A percentile compares a stretch with the other conserved stretches of the same genome.
phyloP scores from a whole-genome alignment of 2,329 filamentous ascomycete species.

The Didymella glomerata region DNA sequence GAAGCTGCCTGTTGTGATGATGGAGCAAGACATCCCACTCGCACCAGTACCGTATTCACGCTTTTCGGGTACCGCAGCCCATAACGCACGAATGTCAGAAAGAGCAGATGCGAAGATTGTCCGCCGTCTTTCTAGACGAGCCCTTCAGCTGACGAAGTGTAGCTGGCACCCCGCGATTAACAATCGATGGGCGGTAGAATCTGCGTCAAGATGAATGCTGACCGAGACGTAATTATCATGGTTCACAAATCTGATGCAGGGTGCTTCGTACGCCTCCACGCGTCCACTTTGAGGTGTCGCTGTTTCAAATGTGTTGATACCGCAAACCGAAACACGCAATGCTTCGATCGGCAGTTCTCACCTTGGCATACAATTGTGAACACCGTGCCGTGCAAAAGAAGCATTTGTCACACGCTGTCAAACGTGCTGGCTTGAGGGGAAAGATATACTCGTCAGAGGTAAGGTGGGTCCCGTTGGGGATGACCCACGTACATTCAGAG shows the following conservation, averaged over 20 bases:
- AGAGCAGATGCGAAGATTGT: not conserved
- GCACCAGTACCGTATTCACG: not conserved
- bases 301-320: slow-evolving; percentile 3
- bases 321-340: not conserved
- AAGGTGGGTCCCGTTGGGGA: not conserved
- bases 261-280: slow-evolving; percentile 1
- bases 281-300: not conserved
- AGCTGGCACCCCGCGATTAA: not conserved
- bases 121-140: too few species aligned
- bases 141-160: not conserved
- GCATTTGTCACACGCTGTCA: slow-evolving; percentile 10
- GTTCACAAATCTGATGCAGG: not conserved
- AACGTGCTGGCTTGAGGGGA: not conserved
- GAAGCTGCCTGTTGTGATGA: not conserved
- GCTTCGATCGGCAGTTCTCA: not conserved
- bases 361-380: slow-evolving; percentile 1
- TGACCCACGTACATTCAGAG: not conserved
- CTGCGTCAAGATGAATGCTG: not conserved
- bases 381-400: not conserved
- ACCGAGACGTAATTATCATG: not conserved
- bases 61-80: too few species aligned
- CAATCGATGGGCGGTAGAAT: not conserved
- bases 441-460: not conserved
- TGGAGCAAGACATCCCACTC: not conserved
- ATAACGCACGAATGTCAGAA: not conserved